Evolutionary conservation across 1,284 basidiomycete genomes (phyloP), one percentile per base, ranked within the genome.

Genomic region (Leucoagaricus sp.): DNA sequence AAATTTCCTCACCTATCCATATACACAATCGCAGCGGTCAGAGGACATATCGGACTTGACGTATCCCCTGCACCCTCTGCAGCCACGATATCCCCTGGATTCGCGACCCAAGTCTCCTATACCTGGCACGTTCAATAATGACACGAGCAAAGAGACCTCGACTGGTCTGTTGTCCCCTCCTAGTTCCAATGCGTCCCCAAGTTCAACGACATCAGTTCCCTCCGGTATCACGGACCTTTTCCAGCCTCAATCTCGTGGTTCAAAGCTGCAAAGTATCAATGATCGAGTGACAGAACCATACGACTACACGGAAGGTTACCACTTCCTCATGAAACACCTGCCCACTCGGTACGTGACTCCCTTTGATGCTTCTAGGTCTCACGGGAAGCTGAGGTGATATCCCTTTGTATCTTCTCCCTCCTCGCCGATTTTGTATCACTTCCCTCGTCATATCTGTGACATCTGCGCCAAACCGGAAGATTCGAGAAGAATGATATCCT

Each of bases 401-500:
- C 34, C 58, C 44, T 45, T 49, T 47, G 26, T 50, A 23, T 23
- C 38, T 49, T 49, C 29, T 42, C 29, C 46, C 38, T 36, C 38
- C 25, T 25, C 3, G 44, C n/a, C n/a, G n/a, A n/a, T n/a, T n/a
- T n/a, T n/a, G n/a, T n/a, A n/a, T n/a, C 31, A 15, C 25, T 26
- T 28, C 15, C 28, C 12, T 21, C 26, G 19, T 29, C 34, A 28
- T 25, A 28, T 13, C 17, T 21, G 5, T 40, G 10, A n/a, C 34
- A 25, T 33, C 12, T 31, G 1, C 25, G 15, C 53, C 21, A 13
- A 33, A 28, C 26, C n/a, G 26, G 31, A 36, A 95, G 93, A 62
- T 98, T 97, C 72, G 94, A 96, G 67, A 97, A 98, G 77, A 91
- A 91, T 67, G 95, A 98, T 65, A 94, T 96, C 57, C 73, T 99